Evolutionary conservation across 2,329 filamentous ascomycete species (phyloP), one percentile per base, ranked within the genome.

Genomic region (Elsinoe perseae): DNA sequence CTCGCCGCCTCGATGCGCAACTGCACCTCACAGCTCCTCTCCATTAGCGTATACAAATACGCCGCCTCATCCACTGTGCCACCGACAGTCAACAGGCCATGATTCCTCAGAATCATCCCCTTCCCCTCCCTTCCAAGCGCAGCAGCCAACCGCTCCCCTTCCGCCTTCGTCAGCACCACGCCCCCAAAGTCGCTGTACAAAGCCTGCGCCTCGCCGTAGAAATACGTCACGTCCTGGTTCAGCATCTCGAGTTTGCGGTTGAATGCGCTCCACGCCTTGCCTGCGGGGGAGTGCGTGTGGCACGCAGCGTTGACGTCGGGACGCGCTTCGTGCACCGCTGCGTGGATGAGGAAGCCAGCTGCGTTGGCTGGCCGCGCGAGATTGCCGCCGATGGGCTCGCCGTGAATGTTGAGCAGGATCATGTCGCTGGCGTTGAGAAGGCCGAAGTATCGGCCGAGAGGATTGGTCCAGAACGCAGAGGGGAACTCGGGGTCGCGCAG

Each of bases 31-130:
- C 86, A 89, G 46, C 79, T 82, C 50, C 84, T 76, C 68, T 89
- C 86, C 67, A 88, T 75, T 43, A 85, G 70, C 0, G 80, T 82
- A 65, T 87, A 86, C 53, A 88, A 68, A 67, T 84, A 89, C 0
- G 82, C 82, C 1, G 86, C 86, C 69, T 89, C 86, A 65, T 89
- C 86, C 1, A 89, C 85, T 0, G 86, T 89, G 5, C 69, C 64
- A 3, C 86, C 86, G 0, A 87, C 85, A 0, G 84, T 87, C 52
- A 89, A 69, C 32, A 90, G 71, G 0, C 86, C 86, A 69, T 89
- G 86, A 66, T 89, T 89, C 61, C 84, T 75, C 52, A 89, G 71
- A 46, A 89, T 82, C 60, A 81, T 76, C 1, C 77, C 84, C 66
- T 80, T 80, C 20, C 77, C 85, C 61, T 80, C 79, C 0, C 73